Evolutionary conservation across 495 filamentous ascomycete genomes (phyloP).

Genomic region (Aspergillus asperescens): DNA sequence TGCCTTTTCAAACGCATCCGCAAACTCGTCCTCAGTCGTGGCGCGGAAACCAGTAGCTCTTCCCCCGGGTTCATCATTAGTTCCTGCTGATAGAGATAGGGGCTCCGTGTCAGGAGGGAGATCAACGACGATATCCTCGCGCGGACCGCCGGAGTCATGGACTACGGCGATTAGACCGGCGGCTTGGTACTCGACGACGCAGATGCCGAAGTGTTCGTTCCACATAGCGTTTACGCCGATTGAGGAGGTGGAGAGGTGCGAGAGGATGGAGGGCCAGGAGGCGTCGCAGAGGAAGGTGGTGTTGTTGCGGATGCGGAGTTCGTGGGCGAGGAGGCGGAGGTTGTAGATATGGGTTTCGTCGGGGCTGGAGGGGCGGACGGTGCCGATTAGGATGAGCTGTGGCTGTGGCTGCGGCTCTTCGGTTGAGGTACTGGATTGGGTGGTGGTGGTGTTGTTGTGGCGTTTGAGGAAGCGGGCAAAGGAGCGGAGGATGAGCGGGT

Average conservation of each 20-base stretch:
- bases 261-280: constrained; percentile 76
- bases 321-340: constrained; percentile 80
- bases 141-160: constrained; percentile 86
- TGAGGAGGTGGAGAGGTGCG: constrained; percentile 65
- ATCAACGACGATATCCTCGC: constrained; percentile 82
- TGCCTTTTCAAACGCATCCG: constrained; percentile 68
- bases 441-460: neutral
- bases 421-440: neutral
- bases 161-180: constrained; percentile 89
- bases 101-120: constrained; percentile 24
- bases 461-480: constrained; percentile 65
- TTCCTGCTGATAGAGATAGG: too few species aligned
- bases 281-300: constrained; percentile 88
- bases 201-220: constrained; percentile 99
- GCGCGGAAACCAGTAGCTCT: constrained; percentile 83
- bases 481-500: constrained; percentile 72
- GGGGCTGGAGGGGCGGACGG: constrained; percentile 68
- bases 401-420: constrained; percentile 32
- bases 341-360: constrained; percentile 89
- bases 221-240: constrained; percentile 97
- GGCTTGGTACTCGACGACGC: constrained; percentile 96
- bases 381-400: constrained; percentile 77
- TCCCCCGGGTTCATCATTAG: constrained; percentile 43
- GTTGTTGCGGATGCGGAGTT: constrained; percentile 73
- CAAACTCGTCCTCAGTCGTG: constrained; percentile 68